Evolutionary conservation across 176 grass and related monocot genomes (phyloP), one percentile per base, ranked within the genome.

Genomic region (Carex kokanica): DNA sequence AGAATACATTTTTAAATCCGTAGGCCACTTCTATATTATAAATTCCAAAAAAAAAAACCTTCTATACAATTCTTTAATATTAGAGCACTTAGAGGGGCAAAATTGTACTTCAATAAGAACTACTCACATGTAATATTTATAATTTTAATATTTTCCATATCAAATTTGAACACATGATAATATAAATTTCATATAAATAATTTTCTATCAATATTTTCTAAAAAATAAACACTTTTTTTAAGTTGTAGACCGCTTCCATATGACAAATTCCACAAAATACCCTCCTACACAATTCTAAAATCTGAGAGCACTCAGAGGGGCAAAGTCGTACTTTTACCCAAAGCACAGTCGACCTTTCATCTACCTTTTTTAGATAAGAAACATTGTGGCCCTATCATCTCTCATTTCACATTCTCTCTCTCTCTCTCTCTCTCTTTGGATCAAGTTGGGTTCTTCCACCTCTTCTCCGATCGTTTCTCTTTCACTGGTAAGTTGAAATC

Each of bases 271-370:
- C n/a, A 21, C 2, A 9, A 45, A 5, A 72, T 0, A 47, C 18
- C 68, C 41, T 11, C 10, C 63, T 7, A 32, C 34, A 31, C 10
- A 10, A 74, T 45, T 32, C 2, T 65, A 1, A 1, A 64, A 64
- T 3, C 5, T 15, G 6, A 74, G n/a, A 43, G 1, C 38, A 79
- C 12, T 13, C 17, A 23, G 16, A 32, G 60, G 80, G 80, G 80
- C 5, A 82, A 82, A 82, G 67, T 53, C 0, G 80, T 65, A 62
- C 59, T 82, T 82, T 10, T 2, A 65, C 60, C 8, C 16, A 16
- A 61, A 82, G 60, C 10, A 66, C 16, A 82, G 60, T 82, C 61
- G 1, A 27, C 80, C 80, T 64, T 82, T 53, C 80, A 82, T 82
- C 62, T 40, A 53, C 40, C 14, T 64, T 74, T 49, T 82, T 64